phyloP scores from a whole-genome alignment of 768 basidiomycete species.

The Suillus decipiens region DNA sequence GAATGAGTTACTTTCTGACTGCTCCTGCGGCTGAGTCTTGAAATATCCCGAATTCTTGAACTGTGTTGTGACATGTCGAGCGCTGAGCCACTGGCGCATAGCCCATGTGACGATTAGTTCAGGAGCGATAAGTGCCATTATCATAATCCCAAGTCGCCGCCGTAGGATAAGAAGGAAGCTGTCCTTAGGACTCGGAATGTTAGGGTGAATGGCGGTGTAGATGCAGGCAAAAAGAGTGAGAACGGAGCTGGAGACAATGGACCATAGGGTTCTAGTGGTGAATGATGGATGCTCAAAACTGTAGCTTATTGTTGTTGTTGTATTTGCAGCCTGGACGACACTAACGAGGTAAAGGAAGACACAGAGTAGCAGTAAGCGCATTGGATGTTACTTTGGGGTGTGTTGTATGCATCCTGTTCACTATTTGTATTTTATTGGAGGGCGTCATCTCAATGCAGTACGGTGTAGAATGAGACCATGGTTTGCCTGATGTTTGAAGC shows the following conservation, averaged over 20 bases:
- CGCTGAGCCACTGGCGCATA: slow-evolving; percentile 20
- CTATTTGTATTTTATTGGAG: too few relatives aligned
- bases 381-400: too few relatives aligned
- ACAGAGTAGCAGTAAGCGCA: too few relatives aligned
- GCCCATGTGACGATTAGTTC: slow-evolving; percentile 26
- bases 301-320: not conserved
- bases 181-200: slow-evolving; percentile 18
- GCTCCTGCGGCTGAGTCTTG: too few relatives aligned
- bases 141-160: slow-evolving; percentile 14
- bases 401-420: not conserved
- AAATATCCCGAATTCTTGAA: not conserved
- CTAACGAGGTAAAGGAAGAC: too few relatives aligned
- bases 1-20: not conserved
- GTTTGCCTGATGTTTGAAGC: too few relatives aligned
- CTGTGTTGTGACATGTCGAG: slow-evolving; percentile 10
- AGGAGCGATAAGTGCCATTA: slow-evolving; percentile 22
- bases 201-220: slow-evolving; percentile 29
- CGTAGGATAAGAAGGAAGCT: not conserved
- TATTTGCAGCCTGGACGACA: too few relatives aligned
- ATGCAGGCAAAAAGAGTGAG: slow-evolving; percentile 27
- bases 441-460: not conserved
- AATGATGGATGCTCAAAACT: too few relatives aligned
- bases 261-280: not conserved
- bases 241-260: not conserved
- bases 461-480: too few relatives aligned